These are phyloP conservation scores for Salix exigua DNA, from an alignment of 345 rosid species.

Conservation along the genomic window DNA sequence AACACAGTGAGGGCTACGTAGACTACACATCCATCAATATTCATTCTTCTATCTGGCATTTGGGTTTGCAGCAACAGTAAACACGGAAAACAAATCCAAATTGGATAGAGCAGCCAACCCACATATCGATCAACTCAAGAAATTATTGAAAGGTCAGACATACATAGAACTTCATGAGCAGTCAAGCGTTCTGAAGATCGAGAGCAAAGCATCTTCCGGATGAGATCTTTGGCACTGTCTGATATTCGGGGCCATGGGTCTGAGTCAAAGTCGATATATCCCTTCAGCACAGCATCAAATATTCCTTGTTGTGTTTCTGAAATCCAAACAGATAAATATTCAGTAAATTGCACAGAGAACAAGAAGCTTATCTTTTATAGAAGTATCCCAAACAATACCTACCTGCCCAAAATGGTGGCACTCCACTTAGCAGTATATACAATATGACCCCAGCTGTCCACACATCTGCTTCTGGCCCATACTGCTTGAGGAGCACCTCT, in stretches of 20 bases:
- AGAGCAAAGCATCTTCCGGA: constrained; percentile 77
- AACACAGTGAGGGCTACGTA: neutral
- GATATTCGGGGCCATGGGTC: constrained; percentile 98
- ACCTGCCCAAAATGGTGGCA: constrained; percentile 99
- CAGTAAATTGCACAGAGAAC: constrained; percentile 8
- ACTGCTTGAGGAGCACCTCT: constrained; percentile 87
- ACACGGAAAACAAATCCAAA: neutral
- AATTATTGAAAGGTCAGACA: constrained; percentile 24
- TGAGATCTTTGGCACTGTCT: constrained; percentile 82
- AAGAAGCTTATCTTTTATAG: neutral
- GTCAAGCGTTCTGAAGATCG: constrained; percentile 74
- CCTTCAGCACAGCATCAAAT: constrained; percentile 95
- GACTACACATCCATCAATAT: neutral
- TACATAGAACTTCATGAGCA: constrained; percentile 95
- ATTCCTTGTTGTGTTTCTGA: constrained; percentile 97
- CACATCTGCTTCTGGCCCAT: constrained; percentile 95
- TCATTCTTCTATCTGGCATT: neutral
- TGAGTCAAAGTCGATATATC: constrained; percentile 84
- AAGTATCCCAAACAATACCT: constrained; percentile 10
- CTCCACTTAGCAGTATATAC: constrained; percentile 93
- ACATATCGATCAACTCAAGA: neutral
- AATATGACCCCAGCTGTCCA: constrained; percentile 98
- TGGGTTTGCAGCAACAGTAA: neutral
- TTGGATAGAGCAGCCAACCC: neutral
- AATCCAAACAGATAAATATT: constrained; percentile 17